phyloP scores from a whole-genome alignment of 2,329 filamentous ascomycete species.

The Calonectria naviculata region DNA sequence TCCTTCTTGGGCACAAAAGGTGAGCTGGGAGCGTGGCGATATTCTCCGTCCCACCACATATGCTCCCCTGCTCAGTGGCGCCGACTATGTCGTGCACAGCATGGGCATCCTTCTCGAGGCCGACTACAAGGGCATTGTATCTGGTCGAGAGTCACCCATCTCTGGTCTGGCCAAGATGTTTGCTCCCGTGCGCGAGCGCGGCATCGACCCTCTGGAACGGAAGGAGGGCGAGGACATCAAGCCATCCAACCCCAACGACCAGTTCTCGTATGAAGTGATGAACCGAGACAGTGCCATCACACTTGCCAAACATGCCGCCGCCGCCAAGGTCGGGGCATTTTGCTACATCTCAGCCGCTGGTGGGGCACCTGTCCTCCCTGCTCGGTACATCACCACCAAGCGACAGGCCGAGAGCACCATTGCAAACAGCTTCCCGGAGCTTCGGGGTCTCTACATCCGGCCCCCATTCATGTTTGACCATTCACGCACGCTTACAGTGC shows the following conservation, averaged over 20 bases:
- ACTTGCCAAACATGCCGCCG: constrained; percentile 80
- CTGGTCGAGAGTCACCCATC: constrained; percentile 85
- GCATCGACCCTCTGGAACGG: constrained; percentile 76
- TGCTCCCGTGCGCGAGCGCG: constrained; percentile 70
- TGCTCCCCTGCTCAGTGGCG: constrained; percentile 77
- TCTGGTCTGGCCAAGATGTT: constrained; percentile 84
- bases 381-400: constrained; percentile 91
- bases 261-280: constrained; percentile 97
- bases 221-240: constrained; percentile 69
- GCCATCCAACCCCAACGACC: constrained; percentile 74
- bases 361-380: constrained; percentile 85
- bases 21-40: constrained; percentile 90
- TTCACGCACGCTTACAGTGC: constrained; percentile 83
- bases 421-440: constrained; percentile 74
- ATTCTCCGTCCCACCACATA: constrained; percentile 87
- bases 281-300: constrained; percentile 91
- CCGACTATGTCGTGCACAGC: constrained; percentile 89
- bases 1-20: constrained; percentile 83
- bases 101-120: constrained; percentile 97
- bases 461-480: constrained; percentile 91
- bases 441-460: constrained; percentile 85
- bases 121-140: constrained; percentile 94
- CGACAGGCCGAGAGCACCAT: constrained; percentile 87
- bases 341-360: constrained; percentile 90
- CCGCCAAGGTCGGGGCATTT: constrained; percentile 75